These are phyloP conservation scores for Trametes meyenii DNA, from an alignment of 768 basidiomycete species.

Conservation along the genomic window DNA sequence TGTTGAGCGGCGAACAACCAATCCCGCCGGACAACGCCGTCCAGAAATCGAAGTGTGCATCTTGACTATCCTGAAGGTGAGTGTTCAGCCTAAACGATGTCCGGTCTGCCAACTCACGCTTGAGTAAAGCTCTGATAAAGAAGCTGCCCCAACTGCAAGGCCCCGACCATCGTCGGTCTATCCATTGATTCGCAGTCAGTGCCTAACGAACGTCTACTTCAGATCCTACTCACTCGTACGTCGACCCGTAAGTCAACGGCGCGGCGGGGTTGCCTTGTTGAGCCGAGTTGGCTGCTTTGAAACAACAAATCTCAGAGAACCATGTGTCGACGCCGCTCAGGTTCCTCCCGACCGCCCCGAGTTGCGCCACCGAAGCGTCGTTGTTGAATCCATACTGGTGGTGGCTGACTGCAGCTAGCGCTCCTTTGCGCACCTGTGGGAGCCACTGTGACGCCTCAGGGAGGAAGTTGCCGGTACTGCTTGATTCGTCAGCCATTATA, in stretches of 20 bases:
- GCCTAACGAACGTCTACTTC: no score
- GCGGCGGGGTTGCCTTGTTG: constrained; percentile 23
- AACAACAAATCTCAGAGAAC: constrained; percentile 34
- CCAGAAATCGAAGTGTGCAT: constrained; percentile 24
- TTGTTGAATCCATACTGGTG: constrained; percentile 51
- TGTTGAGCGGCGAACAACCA: constrained; percentile 42
- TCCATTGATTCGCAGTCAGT: not conserved
- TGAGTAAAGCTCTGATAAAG: constrained; percentile 28
- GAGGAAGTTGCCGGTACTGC: constrained; percentile 27
- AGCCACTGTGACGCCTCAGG: constrained; percentile 27
- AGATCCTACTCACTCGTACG: constrained; percentile 9
- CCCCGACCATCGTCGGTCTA: constrained; percentile 28
- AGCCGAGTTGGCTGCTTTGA: constrained; percentile 19
- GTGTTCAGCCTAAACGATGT: not conserved
- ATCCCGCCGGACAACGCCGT: constrained; percentile 32
- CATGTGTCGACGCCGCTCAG: constrained; percentile 28
- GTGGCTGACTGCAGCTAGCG: constrained; percentile 43
- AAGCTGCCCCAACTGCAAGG: constrained; percentile 26
- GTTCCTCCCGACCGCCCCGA: constrained; percentile 20
- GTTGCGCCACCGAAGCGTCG: constrained; percentile 30
- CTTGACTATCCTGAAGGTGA: not conserved
- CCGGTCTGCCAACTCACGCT: constrained; percentile 11
- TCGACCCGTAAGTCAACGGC: constrained; percentile 18
- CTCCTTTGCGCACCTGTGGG: constrained; percentile 24
- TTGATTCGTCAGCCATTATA: constrained; percentile 45